Evolutionary conservation across 192 early-diverging fungal species (phyloP).

Genomic region (Backusella circina): DNA sequence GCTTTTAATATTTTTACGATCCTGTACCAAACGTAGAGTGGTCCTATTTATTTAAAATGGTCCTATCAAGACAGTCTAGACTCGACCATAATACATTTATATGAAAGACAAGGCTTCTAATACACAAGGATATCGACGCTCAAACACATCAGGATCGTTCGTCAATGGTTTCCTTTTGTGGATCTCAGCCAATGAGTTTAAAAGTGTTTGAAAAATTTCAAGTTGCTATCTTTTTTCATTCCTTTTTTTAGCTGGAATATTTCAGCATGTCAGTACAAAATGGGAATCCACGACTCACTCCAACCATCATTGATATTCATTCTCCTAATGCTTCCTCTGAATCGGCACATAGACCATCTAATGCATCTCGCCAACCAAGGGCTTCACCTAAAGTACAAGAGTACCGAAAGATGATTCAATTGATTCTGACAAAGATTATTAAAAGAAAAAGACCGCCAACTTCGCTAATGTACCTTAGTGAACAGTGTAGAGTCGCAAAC

Average conservation of each 20-base stretch:
- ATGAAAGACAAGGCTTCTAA: too few species aligned
- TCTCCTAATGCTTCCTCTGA: not conserved
- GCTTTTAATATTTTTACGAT: too few species aligned
- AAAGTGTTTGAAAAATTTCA: not conserved
- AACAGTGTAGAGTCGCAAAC: slow-evolving; percentile 1
- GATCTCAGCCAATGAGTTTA: not conserved
- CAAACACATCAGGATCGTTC: not conserved
- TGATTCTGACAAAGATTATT: slow-evolving; percentile 14
- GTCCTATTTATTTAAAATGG: too few species aligned
- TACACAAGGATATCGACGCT: too few species aligned
- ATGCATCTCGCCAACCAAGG: slow-evolving; percentile 8
- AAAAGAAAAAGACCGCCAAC: slow-evolving; percentile 33
- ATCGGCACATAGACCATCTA: not conserved
- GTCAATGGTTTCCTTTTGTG: not conserved
- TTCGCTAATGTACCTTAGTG: not conserved
- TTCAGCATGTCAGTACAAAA: slow-evolving; percentile 6
- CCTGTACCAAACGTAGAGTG: too few species aligned
- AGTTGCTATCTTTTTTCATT: not conserved
- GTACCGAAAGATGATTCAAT: slow-evolving; percentile 26
- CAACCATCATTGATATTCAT: slow-evolving; percentile 10
- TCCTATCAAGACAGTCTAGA: too few species aligned
- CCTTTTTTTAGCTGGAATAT: not conserved
- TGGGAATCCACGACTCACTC: not conserved
- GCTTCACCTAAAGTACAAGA: slow-evolving; percentile 22
- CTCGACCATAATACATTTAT: too few species aligned